Conservation (phyloP, 306 rosid genomes). For the Canavalia gladiata region DNA sequence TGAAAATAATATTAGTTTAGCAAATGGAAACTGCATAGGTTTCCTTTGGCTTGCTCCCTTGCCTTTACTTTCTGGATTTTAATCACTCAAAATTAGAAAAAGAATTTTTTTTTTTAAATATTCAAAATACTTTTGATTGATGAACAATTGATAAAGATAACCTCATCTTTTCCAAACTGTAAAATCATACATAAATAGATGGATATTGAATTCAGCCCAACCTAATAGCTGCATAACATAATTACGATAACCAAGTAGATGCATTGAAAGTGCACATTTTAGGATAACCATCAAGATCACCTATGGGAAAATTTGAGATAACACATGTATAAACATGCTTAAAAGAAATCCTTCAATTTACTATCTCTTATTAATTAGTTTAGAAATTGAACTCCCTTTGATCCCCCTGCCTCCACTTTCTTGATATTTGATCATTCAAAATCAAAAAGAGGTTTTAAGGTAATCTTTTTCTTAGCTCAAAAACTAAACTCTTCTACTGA, state of each 20-base stretch:
- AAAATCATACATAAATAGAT: not conserved
- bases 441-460: constrained; percentile 5
- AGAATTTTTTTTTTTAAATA: not conserved
- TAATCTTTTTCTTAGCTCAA: not conserved
- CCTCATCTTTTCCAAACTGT: not conserved
- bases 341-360: not conserved
- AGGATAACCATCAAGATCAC: constrained; percentile 23
- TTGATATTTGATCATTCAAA: not conserved
- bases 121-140: constrained; percentile 6
- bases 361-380: constrained; percentile 22
- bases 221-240: constrained; percentile 26
- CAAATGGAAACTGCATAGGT: not conserved
- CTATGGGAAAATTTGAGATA: constrained; percentile 12
- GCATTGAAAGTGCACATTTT: not conserved
- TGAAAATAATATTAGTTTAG: not conserved
- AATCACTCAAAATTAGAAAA: not conserved
- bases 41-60: constrained; percentile 9
- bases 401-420: constrained; percentile 26
- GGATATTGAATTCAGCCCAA: constrained; percentile 14
- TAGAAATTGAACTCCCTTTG: constrained; percentile 9
- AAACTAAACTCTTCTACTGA: no score
- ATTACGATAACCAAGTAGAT: constrained; percentile 5
- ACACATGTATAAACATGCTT: not conserved
- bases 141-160: not conserved
- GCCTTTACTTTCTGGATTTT: constrained; percentile 6